Evolutionary conservation across 2,329 filamentous ascomycete genomes (phyloP).

Genomic region (Calonectria multiphialidica): DNA sequence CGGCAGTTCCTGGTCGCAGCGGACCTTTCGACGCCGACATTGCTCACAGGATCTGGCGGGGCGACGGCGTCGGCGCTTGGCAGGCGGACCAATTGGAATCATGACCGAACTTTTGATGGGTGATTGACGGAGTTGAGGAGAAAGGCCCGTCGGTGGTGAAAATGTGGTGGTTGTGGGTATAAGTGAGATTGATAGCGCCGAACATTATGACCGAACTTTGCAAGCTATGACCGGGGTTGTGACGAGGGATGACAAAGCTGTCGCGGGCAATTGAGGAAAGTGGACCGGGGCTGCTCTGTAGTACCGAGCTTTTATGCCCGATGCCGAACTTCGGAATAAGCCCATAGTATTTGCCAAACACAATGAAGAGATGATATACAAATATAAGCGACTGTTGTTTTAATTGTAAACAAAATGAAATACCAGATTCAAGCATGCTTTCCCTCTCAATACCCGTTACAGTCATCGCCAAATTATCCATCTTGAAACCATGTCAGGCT

Average conservation of each 20-base stretch:
- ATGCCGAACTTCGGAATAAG: constrained; percentile 24
- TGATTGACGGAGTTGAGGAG: neutral
- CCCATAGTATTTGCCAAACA: neutral
- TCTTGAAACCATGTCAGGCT: constrained; percentile 9
- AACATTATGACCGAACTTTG: constrained; percentile 31
- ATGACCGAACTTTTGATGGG: neutral
- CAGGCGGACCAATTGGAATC: constrained; percentile 23
- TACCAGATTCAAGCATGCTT: neutral
- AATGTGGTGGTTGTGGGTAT: constrained; percentile 20
- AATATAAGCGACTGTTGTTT: neutral
- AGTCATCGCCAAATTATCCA: neutral
- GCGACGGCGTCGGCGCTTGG: constrained; percentile 40
- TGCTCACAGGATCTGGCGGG: constrained; percentile 42
- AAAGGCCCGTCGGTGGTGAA: neutral
- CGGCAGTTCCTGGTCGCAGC: constrained; percentile 38
- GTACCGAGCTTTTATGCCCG: constrained; percentile 24
- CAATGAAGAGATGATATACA: neutral
- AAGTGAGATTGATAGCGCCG: constrained; percentile 25
- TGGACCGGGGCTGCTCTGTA: neutral
- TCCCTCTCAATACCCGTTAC: too few relatives aligned
- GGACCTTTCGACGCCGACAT: constrained; percentile 42
- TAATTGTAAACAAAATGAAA: neutral
- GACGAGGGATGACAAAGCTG: constrained; percentile 3
- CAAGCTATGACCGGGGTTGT: neutral
- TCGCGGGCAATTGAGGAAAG: neutral